phyloP scores from a whole-genome alignment of 2,329 filamentous ascomycete species.

The Albophoma yamanashiensis region DNA sequence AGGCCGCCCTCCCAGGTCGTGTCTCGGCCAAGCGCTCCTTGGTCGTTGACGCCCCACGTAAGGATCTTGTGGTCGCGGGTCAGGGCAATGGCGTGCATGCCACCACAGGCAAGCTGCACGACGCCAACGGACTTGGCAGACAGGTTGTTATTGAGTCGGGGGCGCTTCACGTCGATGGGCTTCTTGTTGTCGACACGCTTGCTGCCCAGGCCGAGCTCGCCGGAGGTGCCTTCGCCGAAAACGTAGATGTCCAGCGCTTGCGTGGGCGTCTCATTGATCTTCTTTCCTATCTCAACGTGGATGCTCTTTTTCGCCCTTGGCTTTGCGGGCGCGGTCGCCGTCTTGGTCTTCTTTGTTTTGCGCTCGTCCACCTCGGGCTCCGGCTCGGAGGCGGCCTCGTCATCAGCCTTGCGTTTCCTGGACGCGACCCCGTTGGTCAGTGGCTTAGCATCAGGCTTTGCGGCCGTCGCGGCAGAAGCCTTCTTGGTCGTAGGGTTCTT shows the following conservation, averaged over 20 bases:
- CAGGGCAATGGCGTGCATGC: slow-evolving; percentile 70
- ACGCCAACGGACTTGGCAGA: slow-evolving; percentile 54
- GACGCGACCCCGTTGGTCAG: slow-evolving; percentile 12
- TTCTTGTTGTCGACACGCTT: slow-evolving; percentile 47
- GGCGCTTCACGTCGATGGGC: slow-evolving; percentile 69
- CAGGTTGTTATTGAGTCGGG: slow-evolving; percentile 64
- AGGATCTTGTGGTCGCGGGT: slow-evolving; percentile 73
- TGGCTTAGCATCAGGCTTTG: slow-evolving; percentile 6
- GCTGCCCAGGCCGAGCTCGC: slow-evolving; percentile 70
- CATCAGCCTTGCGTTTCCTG: slow-evolving; percentile 13
- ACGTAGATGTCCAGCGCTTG: slow-evolving; percentile 63
- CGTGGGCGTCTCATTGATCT: slow-evolving; percentile 33
- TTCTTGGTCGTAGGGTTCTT: slow-evolving; percentile 17
- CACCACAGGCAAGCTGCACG: slow-evolving; percentile 66
- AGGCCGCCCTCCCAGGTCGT: slow-evolving; percentile 57
- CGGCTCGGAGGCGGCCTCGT: slow-evolving; percentile 4
- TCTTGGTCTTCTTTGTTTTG: slow-evolving; percentile 52
- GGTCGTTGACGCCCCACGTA: slow-evolving; percentile 83
- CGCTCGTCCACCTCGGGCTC: slow-evolving; percentile 6
- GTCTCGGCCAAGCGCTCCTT: slow-evolving; percentile 67
- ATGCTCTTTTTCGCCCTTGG: slow-evolving; percentile 2
- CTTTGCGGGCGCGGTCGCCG: slow-evolving; percentile 10
- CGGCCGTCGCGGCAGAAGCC: slow-evolving; percentile 7
- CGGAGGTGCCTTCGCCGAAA: slow-evolving; percentile 70
- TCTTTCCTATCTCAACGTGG: not conserved